These are phyloP conservation scores for Boletus reticuloceps DNA, from an alignment of 768 basidiomycete genomes.

Conservation along the genomic window DNA sequence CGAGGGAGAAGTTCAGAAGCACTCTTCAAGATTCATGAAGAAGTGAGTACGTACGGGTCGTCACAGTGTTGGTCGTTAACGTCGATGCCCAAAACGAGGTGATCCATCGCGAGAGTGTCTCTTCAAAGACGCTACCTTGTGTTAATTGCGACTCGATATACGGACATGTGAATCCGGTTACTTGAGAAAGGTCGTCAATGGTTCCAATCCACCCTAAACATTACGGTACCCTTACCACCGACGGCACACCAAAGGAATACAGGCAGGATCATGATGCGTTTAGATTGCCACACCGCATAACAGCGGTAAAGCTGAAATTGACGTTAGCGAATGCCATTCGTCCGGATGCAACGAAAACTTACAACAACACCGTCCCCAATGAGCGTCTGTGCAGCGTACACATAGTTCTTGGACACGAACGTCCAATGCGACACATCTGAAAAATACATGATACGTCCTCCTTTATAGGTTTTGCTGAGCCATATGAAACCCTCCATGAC, in stretches of 20 bases:
- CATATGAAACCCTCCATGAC: constrained; percentile 26
- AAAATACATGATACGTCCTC: constrained; percentile 26
- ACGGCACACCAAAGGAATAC: constrained; percentile 29
- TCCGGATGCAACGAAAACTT: neutral
- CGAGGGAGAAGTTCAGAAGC: neutral
- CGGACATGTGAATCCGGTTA: constrained; percentile 18
- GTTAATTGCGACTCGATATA: constrained; percentile 11
- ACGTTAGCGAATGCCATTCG: neutral
- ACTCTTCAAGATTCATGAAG: neutral
- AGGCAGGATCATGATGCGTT: constrained; percentile 27
- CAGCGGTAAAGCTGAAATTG: constrained; percentile 24
- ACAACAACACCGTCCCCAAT: constrained; percentile 32
- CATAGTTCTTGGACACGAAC: constrained; percentile 26
- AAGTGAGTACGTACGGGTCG: constrained; percentile 24
- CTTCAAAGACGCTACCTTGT: constrained; percentile 25
- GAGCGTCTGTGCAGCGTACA: constrained; percentile 26
- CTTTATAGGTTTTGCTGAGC: constrained; percentile 4
- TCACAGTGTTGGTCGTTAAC: constrained; percentile 31
- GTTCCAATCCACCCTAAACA: neutral
- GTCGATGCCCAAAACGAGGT: constrained; percentile 33
- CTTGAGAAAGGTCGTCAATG: constrained; percentile 3
- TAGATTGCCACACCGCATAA: constrained; percentile 34
- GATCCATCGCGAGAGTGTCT: constrained; percentile 32
- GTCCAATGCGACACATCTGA: constrained; percentile 24
- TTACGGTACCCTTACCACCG: constrained; percentile 13